These are phyloP conservation scores for Pistacia atlantica DNA, from an alignment of 345 rosid genomes.

Conservation along the genomic window DNA sequence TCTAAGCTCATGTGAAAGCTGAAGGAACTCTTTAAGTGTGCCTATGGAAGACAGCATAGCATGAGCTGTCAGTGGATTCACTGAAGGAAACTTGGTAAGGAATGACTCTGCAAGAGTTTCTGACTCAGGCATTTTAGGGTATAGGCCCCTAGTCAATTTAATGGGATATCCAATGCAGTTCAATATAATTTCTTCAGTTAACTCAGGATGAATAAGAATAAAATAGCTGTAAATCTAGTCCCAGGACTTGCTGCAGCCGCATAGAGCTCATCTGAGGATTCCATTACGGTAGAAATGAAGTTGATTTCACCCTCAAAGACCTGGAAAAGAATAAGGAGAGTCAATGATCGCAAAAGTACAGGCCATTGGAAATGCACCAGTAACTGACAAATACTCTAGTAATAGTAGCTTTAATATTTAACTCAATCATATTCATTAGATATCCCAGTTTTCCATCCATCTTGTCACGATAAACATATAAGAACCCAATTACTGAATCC, in stretches of 20 bases:
- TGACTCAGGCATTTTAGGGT: conserved; percentile 76
- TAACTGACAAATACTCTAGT: conserved; percentile 4
- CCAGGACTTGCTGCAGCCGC: conserved; percentile 94
- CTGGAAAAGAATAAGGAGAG: conserved; percentile 29
- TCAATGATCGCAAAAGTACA: conserved; percentile 1
- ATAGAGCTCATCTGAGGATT: conserved; percentile 80
- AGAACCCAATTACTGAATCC: not conserved
- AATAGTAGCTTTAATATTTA: not conserved
- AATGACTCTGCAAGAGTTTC: conserved; percentile 89
- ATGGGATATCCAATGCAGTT: conserved; percentile 57
- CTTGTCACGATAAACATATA: not conserved
- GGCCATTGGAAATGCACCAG: conserved; percentile 2
- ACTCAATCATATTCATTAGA: not conserved
- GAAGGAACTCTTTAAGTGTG: conserved; percentile 64
- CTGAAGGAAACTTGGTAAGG: conserved; percentile 87
- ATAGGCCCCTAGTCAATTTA: conserved; percentile 42
- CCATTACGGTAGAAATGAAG: conserved; percentile 63
- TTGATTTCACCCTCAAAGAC: conserved; percentile 65
- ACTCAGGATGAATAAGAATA: conserved; percentile 70
- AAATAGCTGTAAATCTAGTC: conserved; percentile 81
- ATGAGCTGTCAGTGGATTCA: conserved; percentile 87
- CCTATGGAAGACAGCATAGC: conserved; percentile 68
- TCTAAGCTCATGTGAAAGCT: conserved; percentile 59
- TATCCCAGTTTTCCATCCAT: not conserved
- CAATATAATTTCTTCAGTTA: conserved; percentile 75